Percentiles rank a stretch among this genome's conserved stretches.
Evolutionary conservation across 1,284 basidiomycete species (phyloP).

Genomic region (Mycena sp.): DNA sequence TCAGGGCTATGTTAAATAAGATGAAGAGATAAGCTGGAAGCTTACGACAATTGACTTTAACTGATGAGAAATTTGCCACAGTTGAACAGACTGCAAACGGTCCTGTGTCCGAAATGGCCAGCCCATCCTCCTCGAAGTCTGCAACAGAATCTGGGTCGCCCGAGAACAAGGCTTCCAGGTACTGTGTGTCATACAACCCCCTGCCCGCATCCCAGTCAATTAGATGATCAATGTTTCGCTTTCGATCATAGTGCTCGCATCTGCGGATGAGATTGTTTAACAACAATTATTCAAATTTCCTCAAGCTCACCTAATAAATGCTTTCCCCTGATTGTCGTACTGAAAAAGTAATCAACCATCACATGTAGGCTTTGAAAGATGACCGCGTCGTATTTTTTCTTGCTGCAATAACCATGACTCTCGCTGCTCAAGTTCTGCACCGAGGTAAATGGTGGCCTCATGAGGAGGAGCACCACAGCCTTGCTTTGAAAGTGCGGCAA

Average conservation of each 20-base stretch:
- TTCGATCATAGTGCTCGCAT: not conserved
- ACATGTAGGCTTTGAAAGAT: not conserved
- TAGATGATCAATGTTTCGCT: not conserved
- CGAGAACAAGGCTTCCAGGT: not conserved
- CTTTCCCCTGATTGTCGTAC: not conserved
- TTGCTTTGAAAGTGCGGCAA: not conserved
- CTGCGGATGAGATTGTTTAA: too few species aligned
- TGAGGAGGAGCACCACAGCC: not conserved
- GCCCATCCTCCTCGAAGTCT: slow-evolving; percentile 1
- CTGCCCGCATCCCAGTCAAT: not conserved
- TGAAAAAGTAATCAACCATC: not conserved
- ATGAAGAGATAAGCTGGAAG: not conserved
- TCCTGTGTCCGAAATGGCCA: not conserved
- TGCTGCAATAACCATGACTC: not conserved
- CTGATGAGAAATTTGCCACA: not conserved
- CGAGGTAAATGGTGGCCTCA: not conserved
- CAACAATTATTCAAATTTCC: not conserved
- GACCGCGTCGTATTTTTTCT: not conserved
- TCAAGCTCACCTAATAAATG: not conserved
- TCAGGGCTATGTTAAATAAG: not conserved
- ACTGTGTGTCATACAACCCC: not conserved
- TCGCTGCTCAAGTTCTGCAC: not conserved
- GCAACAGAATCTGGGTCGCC: not conserved
- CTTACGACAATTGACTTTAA: slow-evolving; percentile 3
- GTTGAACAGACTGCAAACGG: not conserved